Conservation (phyloP, 345 rosid genomes). For the Linum lewisii region DNA sequence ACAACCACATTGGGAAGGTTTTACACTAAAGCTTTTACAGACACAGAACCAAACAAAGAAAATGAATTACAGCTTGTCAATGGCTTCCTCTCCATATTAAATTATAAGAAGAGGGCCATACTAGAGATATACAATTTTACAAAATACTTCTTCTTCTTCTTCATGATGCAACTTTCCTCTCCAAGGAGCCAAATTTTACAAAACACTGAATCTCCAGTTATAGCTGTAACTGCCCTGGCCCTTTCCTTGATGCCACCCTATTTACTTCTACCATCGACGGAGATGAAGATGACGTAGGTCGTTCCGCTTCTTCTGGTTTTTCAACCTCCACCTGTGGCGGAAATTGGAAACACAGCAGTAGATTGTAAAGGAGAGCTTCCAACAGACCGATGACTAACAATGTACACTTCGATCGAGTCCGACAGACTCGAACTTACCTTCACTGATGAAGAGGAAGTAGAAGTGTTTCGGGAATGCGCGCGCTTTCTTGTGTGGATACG, state of each 20-base stretch:
- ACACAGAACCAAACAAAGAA: constrained; percentile 3
- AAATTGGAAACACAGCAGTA: too few species aligned
- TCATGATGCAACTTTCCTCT: neutral
- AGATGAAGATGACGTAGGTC: constrained; percentile 18
- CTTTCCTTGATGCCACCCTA: constrained; percentile 59
- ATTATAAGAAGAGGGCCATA: neutral
- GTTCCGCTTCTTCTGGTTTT: constrained; percentile 42
- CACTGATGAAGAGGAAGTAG: constrained; percentile 24
- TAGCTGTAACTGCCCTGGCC: constrained; percentile 61
- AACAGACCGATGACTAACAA: too few species aligned
- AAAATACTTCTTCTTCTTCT: constrained; percentile 5
- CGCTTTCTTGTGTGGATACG: constrained; percentile 51
- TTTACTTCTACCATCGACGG: constrained; percentile 15
- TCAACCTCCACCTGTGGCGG: constrained; percentile 26
- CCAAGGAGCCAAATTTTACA: neutral
- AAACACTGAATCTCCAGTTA: constrained; percentile 12
- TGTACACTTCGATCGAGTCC: too few species aligned
- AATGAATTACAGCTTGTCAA: constrained; percentile 21
- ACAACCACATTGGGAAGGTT: constrained; percentile 40
- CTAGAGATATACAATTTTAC: constrained; percentile 55
- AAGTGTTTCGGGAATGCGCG: constrained; percentile 33
- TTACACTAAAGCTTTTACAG: constrained; percentile 20
- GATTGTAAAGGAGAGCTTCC: too few species aligned
- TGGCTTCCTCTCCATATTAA: neutral
- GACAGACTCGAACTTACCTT: constrained; percentile 7